Conservation (phyloP, 495 filamentous ascomycete genomes). For the Viridothelium virens region DNA sequence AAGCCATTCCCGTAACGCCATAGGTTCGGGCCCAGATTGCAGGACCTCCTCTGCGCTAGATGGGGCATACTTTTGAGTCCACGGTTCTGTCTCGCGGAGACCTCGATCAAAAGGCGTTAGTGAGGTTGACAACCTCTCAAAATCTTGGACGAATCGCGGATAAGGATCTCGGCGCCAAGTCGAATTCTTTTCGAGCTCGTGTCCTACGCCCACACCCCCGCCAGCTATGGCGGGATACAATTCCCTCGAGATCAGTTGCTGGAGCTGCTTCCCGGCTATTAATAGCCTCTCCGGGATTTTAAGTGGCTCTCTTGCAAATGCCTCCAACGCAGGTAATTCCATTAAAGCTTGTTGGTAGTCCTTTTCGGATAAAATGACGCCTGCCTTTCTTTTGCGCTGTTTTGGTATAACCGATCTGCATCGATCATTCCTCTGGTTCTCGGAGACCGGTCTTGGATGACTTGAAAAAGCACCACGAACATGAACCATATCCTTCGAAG, state of each 20-base stretch:
- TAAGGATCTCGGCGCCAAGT: slow-evolving; percentile 34
- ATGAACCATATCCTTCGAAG: slow-evolving; percentile 27
- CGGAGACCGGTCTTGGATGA: background rate
- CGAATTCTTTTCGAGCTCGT: background rate
- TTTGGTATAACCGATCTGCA: background rate
- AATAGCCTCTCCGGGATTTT: slow-evolving; percentile 28
- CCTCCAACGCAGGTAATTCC: background rate
- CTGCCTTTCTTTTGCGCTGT: slow-evolving; percentile 24
- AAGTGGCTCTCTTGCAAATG: slow-evolving; percentile 2
- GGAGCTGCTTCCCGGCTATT: slow-evolving; percentile 29
- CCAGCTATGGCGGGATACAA: background rate
- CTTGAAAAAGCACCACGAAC: slow-evolving; percentile 25
- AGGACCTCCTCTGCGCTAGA: slow-evolving; percentile 61
- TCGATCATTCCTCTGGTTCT: background rate
- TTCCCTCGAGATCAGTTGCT: slow-evolving; percentile 16
- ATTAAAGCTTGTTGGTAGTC: slow-evolving; percentile 13
- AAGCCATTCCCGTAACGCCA: slow-evolving; percentile 79
- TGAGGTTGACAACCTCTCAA: slow-evolving; percentile 48
- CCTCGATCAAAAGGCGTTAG: slow-evolving; percentile 75
- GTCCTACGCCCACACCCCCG: background rate
- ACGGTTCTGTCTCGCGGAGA: slow-evolving; percentile 62
- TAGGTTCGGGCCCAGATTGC: slow-evolving; percentile 62
- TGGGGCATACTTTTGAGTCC: slow-evolving; percentile 86
- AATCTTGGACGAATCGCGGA: slow-evolving; percentile 50
- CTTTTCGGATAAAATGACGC: slow-evolving; percentile 16